Base-by-base conservation (phyloP, 2,329 filamentous ascomycete species). In the Aspergillus clavatus region DNA sequence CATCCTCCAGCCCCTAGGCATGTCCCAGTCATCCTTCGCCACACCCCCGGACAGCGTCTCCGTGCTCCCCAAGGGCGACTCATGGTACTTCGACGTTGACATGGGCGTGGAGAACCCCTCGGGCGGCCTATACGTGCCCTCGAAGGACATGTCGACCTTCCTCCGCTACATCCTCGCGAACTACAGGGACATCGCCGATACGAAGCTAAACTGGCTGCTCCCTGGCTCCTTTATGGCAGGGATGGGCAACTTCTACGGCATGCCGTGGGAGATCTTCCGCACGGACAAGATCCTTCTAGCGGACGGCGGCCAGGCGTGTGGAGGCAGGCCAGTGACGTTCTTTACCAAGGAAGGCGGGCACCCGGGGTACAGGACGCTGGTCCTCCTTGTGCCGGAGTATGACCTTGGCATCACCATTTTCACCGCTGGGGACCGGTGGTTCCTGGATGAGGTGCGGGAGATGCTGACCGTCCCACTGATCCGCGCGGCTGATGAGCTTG, bases 191-290 rank as follows among this genome's bases (percentile, higher is more conserved):
- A 58, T 74, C 16, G 68, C 65, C 0, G 65, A 59, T 3, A 65
- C 68, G 0, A 31, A 31, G n/a, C 35, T 70, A 6, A 74, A 74
- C 44, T 75, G 72, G 72, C 48, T 73, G 8, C 48, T 70, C 31
- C 70, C 71, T 0, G 63, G 58, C 1, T 71, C 68, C 3, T 68
- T 62, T 29, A 50, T 60, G 0, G 58, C 57, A 2, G 68, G 68
- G 0, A 40, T 67, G 11, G 50, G 67, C 21, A 65, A 58, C 0
- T 73, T 70, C 45, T 74, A 73, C 44, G 73, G 72, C 3, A 70
- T 71, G 59, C 72, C 72, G 0, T 76, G 71, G 68, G 72, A 76
- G 52, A 74, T 72, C 0, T 69, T 69, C 33, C 67, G 70, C 0
- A 71, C 66, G 2, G 63, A 70, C 29, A 58, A 59, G 4, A 62